Evolutionary conservation across 2,329 filamentous ascomycete genomes (phyloP).

Genomic region (Fusarium siculi): DNA sequence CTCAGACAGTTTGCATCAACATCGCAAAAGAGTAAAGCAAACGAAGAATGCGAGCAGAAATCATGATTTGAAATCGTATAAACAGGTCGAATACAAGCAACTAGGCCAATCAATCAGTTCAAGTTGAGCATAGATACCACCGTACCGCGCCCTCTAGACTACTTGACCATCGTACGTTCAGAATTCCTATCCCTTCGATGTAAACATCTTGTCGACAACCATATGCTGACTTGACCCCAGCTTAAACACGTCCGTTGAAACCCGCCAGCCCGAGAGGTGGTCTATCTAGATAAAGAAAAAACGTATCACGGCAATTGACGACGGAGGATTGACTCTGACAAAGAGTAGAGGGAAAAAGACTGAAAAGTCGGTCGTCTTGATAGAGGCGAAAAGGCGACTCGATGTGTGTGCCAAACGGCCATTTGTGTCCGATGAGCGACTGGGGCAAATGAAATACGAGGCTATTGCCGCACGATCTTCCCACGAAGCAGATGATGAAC

Average conservation of each 20-base stretch:
- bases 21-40: neutral
- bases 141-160: neutral
- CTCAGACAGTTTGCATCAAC: neutral
- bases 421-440: neutral
- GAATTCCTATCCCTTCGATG: neutral
- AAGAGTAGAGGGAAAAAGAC: accelerated
- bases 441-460: neutral
- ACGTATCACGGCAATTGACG: neutral
- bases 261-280: neutral
- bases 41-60: neutral
- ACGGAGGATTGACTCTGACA: neutral
- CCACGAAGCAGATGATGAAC: accelerated
- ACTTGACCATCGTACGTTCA: neutral
- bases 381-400: neutral
- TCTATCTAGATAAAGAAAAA: accelerated
- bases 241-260: accelerated
- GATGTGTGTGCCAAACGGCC: neutral
- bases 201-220: neutral
- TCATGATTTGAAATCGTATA: neutral
- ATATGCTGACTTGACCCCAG: accelerated
- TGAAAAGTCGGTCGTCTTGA: neutral
- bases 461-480: neutral
- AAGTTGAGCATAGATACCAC: neutral
- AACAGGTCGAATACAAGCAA: neutral
- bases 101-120: neutral